Percentiles rank a stretch among this genome's conserved stretches.
Conservation (phyloP, 2,329 filamentous ascomycete genomes). For the Chaetomiaceae sp. region DNA sequence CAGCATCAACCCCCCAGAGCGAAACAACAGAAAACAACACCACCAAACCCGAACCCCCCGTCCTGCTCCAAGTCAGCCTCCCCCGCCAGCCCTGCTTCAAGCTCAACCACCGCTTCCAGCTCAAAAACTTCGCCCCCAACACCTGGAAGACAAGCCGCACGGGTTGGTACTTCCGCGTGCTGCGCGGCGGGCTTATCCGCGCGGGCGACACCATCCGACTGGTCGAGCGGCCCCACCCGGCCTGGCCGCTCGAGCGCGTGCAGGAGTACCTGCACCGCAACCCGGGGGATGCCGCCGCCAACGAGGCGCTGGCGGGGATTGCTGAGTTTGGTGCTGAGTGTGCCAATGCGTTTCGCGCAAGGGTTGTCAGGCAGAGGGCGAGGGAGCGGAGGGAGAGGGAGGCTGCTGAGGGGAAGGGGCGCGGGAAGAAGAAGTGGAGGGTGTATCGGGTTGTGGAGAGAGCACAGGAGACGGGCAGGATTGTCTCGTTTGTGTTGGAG, state of each 20-base stretch:
- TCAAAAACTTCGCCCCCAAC: constrained; percentile 56
- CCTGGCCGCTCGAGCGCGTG: constrained; percentile 59
- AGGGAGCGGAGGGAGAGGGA: constrained; percentile 24
- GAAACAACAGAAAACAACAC: neutral
- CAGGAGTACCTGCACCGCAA: constrained; percentile 59
- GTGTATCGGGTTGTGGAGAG: constrained; percentile 47
- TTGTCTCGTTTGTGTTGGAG: constrained; percentile 51
- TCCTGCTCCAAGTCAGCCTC: constrained; percentile 54
- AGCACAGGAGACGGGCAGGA: constrained; percentile 44
- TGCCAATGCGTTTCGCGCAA: constrained; percentile 42
- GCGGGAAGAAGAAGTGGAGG: constrained; percentile 35
- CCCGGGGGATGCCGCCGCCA: constrained; percentile 46
- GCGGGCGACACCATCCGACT: constrained; percentile 54
- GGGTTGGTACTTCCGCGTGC: constrained; percentile 62
- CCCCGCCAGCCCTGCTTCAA: constrained; percentile 64
- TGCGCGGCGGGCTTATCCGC: constrained; percentile 49
- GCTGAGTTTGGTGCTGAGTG: constrained; percentile 47
- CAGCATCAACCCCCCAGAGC: neutral
- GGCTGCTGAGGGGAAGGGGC: too few relatives aligned
- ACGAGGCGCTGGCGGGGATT: constrained; percentile 47
- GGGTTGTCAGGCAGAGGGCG: constrained; percentile 43
- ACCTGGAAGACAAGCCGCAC: constrained; percentile 55
- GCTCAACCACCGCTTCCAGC: constrained; percentile 61
- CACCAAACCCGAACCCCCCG: constrained; percentile 19
- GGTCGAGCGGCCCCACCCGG: constrained; percentile 49